A percentile compares a stretch with the other conserved stretches of the same genome.
Conservation (phyloP, 73 alveolate species). For the Urostyla sp. region DNA sequence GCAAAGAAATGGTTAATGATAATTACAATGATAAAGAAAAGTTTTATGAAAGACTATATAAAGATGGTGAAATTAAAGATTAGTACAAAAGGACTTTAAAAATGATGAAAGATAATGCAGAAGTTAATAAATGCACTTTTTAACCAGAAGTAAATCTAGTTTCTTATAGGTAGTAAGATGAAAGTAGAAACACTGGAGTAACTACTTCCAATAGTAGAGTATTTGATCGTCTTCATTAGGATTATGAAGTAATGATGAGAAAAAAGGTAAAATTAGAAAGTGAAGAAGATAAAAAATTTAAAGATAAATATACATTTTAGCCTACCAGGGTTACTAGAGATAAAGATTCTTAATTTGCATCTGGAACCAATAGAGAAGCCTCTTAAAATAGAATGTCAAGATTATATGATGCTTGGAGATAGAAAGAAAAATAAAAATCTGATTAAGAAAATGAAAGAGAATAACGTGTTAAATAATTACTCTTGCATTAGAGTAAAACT, state of each 20-base stretch:
- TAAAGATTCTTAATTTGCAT: no score
- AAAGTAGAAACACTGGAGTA: no score
- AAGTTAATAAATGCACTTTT: slow-evolving; percentile 31
- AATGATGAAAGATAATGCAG: slow-evolving; percentile 28
- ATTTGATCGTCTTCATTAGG: background rate
- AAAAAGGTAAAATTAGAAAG: slow-evolving; percentile 1
- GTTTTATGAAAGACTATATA: slow-evolving; percentile 21
- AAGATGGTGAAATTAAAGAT: slow-evolving; percentile 35
- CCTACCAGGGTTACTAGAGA: slow-evolving; percentile 36
- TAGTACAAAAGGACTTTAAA: slow-evolving; percentile 7
- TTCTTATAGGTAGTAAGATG: background rate
- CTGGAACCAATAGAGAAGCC: no score
- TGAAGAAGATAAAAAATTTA: slow-evolving; percentile 12
- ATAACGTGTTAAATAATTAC: no score
- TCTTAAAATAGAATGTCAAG: no score
- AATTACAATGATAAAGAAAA: slow-evolving; percentile 16
- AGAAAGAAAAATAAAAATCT: no score
- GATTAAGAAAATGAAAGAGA: no score
- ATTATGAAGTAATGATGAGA: slow-evolving; percentile 17
- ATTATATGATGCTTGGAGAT: no score
- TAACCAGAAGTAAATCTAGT: slow-evolving; percentile 8
- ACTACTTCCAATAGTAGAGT: background rate
- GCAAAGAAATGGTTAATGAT: background rate
- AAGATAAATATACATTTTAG: slow-evolving; percentile 35
- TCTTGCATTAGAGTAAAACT: no score